Conservation (phyloP, 2,329 filamentous ascomycete species). For the Aspergillus persii region DNA sequence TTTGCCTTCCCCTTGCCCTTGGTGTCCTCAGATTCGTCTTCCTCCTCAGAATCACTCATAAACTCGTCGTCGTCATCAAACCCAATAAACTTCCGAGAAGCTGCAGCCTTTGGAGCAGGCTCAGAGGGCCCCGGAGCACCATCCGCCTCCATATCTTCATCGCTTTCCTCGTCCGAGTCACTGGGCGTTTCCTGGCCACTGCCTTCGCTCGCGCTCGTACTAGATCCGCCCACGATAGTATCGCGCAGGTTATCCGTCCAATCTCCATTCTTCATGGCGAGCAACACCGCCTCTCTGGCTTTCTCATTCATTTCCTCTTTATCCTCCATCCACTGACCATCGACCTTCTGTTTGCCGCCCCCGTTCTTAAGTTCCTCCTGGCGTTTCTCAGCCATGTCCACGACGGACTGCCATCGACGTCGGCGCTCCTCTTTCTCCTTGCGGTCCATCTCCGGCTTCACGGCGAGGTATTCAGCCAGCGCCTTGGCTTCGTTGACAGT, state of each 20-base stretch:
- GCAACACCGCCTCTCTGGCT: slow-evolving; percentile 72
- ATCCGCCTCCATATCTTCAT: slow-evolving; percentile 36
- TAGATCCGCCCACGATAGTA: slow-evolving; percentile 33
- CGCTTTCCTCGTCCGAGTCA: slow-evolving; percentile 36
- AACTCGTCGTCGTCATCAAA: slow-evolving; percentile 51
- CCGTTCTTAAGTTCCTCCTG: slow-evolving; percentile 81
- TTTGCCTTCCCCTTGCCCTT: slow-evolving; percentile 39
- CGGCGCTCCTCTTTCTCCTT: slow-evolving; percentile 85
- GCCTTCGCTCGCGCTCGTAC: slow-evolving; percentile 41
- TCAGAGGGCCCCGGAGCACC: slow-evolving; percentile 29
- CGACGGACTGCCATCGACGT: slow-evolving; percentile 79
- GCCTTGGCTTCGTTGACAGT: slow-evolving; percentile 96
- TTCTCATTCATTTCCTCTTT: slow-evolving; percentile 87
- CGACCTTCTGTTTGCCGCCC: slow-evolving; percentile 63
- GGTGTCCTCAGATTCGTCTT: slow-evolving; percentile 19
- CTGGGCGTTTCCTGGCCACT: slow-evolving; percentile 32
- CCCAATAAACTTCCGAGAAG: slow-evolving; percentile 42
- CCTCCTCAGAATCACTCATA: slow-evolving; percentile 43
- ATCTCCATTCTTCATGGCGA: slow-evolving; percentile 64
- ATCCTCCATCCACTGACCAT: slow-evolving; percentile 92
- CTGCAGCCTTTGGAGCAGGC: slow-evolving; percentile 23
- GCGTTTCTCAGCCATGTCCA: slow-evolving; percentile 77
- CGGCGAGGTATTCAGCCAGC: slow-evolving; percentile 87
- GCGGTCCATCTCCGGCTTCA: slow-evolving; percentile 96
- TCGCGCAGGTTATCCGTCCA: slow-evolving; percentile 46